Conservation (phyloP, 495 filamentous ascomycete species). For the Penicillium subrubescens region DNA sequence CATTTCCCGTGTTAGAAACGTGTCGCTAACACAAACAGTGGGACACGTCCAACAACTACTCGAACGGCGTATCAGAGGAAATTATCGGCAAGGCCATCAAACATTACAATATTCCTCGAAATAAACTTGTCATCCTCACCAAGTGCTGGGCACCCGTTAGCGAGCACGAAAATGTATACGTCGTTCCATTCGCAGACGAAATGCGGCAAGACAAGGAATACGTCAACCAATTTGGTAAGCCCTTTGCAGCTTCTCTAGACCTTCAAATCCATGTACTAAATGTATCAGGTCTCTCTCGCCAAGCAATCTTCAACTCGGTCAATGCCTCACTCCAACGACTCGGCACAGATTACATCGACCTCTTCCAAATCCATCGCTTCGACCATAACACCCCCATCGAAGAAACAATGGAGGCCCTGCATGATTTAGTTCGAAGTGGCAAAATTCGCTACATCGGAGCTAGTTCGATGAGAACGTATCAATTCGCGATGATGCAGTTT, state of each 20-base stretch:
- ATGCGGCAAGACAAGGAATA: conserved; percentile 7
- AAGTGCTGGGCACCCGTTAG: conserved; percentile 50
- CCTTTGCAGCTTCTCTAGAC: not conserved
- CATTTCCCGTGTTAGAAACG: too few relatives aligned
- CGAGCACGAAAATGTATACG: conserved; percentile 5
- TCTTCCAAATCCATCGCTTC: conserved; percentile 56
- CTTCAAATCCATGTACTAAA: conserved; percentile 34
- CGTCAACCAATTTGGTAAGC: conserved; percentile 3
- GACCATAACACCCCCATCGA: conserved; percentile 57
- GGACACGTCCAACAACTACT: conserved; percentile 47
- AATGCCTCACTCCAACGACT: conserved; percentile 50
- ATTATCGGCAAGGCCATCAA: conserved; percentile 74
- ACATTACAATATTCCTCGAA: conserved; percentile 69
- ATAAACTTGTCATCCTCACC: conserved; percentile 68
- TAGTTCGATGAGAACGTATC: conserved; percentile 9
- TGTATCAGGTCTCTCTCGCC: conserved; percentile 47
- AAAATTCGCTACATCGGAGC: conserved; percentile 72
- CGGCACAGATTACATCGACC: conserved; percentile 53
- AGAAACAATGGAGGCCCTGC: conserved; percentile 73
- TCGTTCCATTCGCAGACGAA: not conserved
- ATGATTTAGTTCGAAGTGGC: conserved; percentile 64
- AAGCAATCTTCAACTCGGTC: conserved; percentile 56
- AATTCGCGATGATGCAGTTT: conserved; percentile 3
- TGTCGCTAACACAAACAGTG: too few relatives aligned
- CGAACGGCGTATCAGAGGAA: conserved; percentile 65